These are phyloP conservation scores for Aspergillus calidoustus DNA, from an alignment of 2,329 filamentous ascomycete species.

Conservation along the genomic window DNA sequence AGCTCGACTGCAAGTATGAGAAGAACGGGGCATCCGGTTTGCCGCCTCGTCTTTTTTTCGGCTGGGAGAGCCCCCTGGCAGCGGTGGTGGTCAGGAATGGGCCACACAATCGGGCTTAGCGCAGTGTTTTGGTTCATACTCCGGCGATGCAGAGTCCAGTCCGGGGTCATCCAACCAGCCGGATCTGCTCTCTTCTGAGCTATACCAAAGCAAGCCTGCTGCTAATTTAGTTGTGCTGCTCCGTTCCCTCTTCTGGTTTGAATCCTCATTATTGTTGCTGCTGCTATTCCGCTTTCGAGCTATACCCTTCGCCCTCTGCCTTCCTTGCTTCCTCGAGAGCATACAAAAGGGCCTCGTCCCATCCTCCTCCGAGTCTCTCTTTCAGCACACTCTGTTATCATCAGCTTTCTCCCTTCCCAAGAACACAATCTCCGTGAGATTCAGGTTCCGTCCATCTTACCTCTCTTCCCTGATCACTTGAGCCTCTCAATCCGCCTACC, in stretches of 20 bases:
- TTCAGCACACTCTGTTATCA: slow-evolving; percentile 11
- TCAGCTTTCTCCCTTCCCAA: background rate
- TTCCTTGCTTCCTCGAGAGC: slow-evolving; percentile 20
- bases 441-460: slow-evolving; percentile 1
- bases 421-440: slow-evolving; percentile 5
- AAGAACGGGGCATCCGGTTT: slow-evolving; percentile 23
- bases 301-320: slow-evolving; percentile 2
- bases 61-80: slow-evolving; percentile 6
- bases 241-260: slow-evolving; percentile 9
- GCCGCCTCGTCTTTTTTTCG: slow-evolving; percentile 26
- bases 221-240: slow-evolving; percentile 20
- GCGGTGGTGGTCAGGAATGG: slow-evolving; percentile 12
- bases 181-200: slow-evolving; percentile 7
- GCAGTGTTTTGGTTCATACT: slow-evolving; percentile 14
- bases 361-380: slow-evolving; percentile 5
- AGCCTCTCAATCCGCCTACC: slow-evolving; percentile 14
- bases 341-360: slow-evolving; percentile 23
- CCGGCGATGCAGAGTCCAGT: slow-evolving; percentile 4
- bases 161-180: slow-evolving; percentile 15
- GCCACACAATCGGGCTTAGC: slow-evolving; percentile 12
- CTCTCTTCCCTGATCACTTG: slow-evolving; percentile 1
- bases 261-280: slow-evolving; percentile 12
- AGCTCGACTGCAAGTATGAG: background rate
- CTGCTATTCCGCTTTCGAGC: slow-evolving; percentile 19
- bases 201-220: slow-evolving; percentile 4